Evolutionary conservation across 208 protist species (phyloP).

Genomic region (Trypanosoma lewisi): DNA sequence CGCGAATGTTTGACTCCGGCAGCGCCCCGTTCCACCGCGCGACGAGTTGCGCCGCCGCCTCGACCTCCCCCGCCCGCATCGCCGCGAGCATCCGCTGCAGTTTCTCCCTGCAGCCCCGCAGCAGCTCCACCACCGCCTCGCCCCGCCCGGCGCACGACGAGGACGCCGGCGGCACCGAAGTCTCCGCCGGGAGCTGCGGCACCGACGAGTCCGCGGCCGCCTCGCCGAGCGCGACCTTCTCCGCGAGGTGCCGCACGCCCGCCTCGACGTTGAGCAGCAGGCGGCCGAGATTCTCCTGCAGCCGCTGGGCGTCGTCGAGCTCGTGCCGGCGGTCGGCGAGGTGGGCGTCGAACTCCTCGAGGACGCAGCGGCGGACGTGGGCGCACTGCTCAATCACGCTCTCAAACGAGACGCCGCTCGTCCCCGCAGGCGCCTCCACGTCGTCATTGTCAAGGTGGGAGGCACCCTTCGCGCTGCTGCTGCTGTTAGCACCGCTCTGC

Average conservation of each 20-base stretch:
- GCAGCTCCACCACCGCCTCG: slow-evolving; percentile 38
- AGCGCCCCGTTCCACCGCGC: slow-evolving; percentile 28
- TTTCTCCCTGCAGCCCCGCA: slow-evolving; percentile 51
- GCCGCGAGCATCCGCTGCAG: slow-evolving; percentile 72
- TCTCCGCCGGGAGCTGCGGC: neutral
- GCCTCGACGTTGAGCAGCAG: slow-evolving; percentile 83
- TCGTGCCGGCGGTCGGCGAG: slow-evolving; percentile 63
- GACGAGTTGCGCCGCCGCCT: slow-evolving; percentile 34
- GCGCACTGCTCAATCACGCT: slow-evolving; percentile 46
- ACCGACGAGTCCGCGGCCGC: neutral
- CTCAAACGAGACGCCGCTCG: neutral
- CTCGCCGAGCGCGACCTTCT: slow-evolving; percentile 40
- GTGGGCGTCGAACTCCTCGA: slow-evolving; percentile 90
- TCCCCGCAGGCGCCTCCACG: slow-evolving; percentile 5
- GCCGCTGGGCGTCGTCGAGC: slow-evolving; percentile 46
- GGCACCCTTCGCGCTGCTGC: slow-evolving; percentile 1
- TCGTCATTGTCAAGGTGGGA: neutral
- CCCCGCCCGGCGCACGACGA: slow-evolving; percentile 1
- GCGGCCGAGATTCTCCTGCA: slow-evolving; percentile 71
- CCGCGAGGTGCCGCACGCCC: slow-evolving; percentile 86
- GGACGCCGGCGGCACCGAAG: neutral
- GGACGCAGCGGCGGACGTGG: slow-evolving; percentile 59
- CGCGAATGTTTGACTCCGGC: slow-evolving; percentile 45
- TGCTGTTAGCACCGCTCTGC: slow-evolving; percentile 6
- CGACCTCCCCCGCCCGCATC: slow-evolving; percentile 43